phyloP scores from a whole-genome alignment of 305 asterid species.

The Solanum hybrid region DNA sequence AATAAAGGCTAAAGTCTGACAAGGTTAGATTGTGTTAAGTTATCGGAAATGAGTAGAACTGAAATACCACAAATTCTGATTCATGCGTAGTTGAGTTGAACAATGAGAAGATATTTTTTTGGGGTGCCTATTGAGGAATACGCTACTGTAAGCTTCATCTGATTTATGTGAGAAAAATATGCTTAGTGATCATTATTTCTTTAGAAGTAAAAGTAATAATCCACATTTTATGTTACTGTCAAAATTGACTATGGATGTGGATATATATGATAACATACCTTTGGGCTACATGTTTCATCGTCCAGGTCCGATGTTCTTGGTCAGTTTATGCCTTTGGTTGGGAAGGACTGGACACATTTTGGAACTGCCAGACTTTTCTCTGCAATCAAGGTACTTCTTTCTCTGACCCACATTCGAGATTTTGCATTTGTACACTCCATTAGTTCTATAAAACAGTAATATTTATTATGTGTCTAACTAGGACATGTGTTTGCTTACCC shows the following conservation, averaged over 20 bases:
- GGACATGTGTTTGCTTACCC: not conserved
- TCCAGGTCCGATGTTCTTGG: slow-evolving; percentile 95
- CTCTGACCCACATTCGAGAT: not conserved
- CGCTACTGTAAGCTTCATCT: not conserved
- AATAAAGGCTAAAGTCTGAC: not conserved
- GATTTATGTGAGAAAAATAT: not conserved
- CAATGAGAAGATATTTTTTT: not conserved
- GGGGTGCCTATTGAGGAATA: not conserved
- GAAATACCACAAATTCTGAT: not conserved
- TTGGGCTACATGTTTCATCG: not conserved
- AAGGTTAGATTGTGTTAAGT: not conserved
- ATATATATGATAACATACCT: not conserved
- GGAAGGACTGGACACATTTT: slow-evolving; percentile 92
- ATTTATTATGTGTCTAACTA: not conserved
- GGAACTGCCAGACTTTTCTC: slow-evolving; percentile 89
- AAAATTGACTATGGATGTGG: not conserved
- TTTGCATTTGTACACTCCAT: not conserved
- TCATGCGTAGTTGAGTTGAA: not conserved
- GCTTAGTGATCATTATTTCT: not conserved
- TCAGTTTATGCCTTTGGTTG: slow-evolving; percentile 93
- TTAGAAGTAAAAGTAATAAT: not conserved
- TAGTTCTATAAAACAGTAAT: not conserved
- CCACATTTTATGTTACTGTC: not conserved
- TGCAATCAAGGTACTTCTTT: slow-evolving; percentile 64
- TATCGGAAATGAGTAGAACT: not conserved